Conservation (phyloP, 2,329 filamentous ascomycete species). For the Penicillium sp. region DNA sequence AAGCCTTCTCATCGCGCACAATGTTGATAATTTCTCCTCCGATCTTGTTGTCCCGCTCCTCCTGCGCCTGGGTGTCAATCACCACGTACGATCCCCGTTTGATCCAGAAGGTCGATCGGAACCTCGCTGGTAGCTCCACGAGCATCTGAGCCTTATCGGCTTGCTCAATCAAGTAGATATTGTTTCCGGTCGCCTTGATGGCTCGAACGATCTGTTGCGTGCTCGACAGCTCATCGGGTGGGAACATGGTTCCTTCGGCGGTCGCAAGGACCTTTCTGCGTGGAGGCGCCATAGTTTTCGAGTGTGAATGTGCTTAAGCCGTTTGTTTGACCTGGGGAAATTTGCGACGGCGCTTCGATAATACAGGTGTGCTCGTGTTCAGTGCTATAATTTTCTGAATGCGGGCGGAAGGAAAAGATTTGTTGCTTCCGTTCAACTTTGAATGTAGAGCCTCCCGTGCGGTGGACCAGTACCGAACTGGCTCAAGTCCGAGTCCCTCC, state of each 20-base stretch:
- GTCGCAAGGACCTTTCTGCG: constrained; percentile 74
- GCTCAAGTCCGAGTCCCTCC: too few species aligned
- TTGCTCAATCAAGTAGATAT: constrained; percentile 72
- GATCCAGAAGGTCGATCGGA: constrained; percentile 91
- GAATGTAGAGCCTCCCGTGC: too few species aligned
- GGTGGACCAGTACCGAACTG: too few species aligned
- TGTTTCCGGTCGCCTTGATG: constrained; percentile 79
- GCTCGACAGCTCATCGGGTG: constrained; percentile 50
- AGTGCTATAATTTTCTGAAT: neutral
- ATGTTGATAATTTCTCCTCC: constrained; percentile 88
- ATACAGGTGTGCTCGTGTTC: neutral
- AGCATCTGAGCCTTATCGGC: constrained; percentile 61
- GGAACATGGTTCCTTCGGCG: constrained; percentile 62
- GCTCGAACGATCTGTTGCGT: constrained; percentile 66
- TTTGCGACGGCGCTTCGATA: neutral
- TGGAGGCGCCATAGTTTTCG: constrained; percentile 57
- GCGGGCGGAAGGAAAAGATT: too few species aligned
- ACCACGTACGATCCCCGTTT: constrained; percentile 83
- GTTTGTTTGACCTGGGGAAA: neutral
- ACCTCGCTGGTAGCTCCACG: constrained; percentile 75
- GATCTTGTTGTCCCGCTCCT: constrained; percentile 67
- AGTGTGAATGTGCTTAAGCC: neutral
- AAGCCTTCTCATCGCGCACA: constrained; percentile 82
- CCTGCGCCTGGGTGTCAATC: constrained; percentile 63
- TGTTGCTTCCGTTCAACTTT: too few species aligned